These are phyloP conservation scores for Ophiostoma triangulosporum DNA, from an alignment of 2,329 filamentous ascomycete genomes.

Conservation along the genomic window DNA sequence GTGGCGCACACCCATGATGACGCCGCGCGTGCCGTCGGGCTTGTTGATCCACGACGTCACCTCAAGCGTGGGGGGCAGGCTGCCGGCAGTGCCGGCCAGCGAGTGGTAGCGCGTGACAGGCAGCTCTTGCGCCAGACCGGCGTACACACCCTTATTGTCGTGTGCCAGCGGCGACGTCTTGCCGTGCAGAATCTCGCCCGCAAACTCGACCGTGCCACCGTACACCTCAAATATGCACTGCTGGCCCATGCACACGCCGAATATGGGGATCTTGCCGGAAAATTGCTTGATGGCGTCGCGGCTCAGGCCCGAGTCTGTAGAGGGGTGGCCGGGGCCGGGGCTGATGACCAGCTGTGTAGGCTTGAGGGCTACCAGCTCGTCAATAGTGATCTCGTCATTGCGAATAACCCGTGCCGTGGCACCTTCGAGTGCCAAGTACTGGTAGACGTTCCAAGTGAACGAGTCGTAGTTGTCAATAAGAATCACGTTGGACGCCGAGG, in stretches of 20 bases:
- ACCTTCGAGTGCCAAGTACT: slow-evolving; percentile 93
- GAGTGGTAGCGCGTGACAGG: slow-evolving; percentile 95
- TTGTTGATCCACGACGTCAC: slow-evolving; percentile 79
- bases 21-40: slow-evolving; percentile 62
- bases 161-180: slow-evolving; percentile 89
- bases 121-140: slow-evolving; percentile 62
- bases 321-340: slow-evolving; percentile 86
- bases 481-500: slow-evolving; percentile 78
- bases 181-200: slow-evolving; percentile 91
- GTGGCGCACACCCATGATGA: slow-evolving; percentile 96
- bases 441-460: slow-evolving; percentile 98
- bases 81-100: slow-evolving; percentile 79
- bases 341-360: slow-evolving; percentile 92
- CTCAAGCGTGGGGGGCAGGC: slow-evolving; percentile 73
- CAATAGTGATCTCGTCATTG: slow-evolving; percentile 80
- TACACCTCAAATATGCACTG: slow-evolving; percentile 96
- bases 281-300: slow-evolving; percentile 85
- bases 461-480: slow-evolving; percentile 99
- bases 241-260: slow-evolving; percentile 99
- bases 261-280: slow-evolving; percentile 82
- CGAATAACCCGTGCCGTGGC: slow-evolving; percentile 79
- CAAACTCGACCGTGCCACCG: slow-evolving; percentile 80
- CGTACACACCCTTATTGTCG: slow-evolving; percentile 84
- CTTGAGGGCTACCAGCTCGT: slow-evolving; percentile 68
- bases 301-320: slow-evolving; percentile 83